Percentiles rank a stretch among this genome's conserved stretches.
Conservation (phyloP, 2,329 filamentous ascomycete species). For the Monilinia fructicola region DNA sequence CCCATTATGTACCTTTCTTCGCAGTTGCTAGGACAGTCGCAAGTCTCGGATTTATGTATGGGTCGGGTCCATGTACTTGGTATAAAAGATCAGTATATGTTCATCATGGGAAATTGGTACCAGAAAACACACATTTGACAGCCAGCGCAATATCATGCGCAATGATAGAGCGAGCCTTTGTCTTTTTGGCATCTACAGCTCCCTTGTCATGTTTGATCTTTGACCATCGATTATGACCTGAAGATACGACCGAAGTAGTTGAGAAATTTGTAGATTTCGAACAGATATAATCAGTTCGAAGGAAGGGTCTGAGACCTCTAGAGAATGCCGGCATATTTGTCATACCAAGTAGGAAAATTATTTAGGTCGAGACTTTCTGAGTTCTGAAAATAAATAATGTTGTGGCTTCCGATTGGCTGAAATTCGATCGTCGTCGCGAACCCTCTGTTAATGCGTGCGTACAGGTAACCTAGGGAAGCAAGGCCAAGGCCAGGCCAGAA, state of each 20-base stretch:
- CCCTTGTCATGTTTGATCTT: conserved; percentile 96
- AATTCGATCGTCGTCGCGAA: conserved; percentile 16
- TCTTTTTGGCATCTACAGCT: conserved; percentile 78
- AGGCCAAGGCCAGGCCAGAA: conserved; percentile 17
- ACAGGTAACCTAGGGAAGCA: conserved; percentile 17
- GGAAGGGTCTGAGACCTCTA: conserved; percentile 33
- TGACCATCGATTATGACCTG: conserved; percentile 91
- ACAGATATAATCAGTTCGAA: conserved; percentile 30
- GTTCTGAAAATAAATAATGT: conserved; percentile 21
- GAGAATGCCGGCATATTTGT: conserved; percentile 36
- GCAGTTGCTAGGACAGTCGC: conserved; percentile 70
- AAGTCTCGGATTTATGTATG: conserved; percentile 72
- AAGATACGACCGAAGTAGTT: conserved; percentile 46
- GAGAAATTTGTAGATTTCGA: conserved; percentile 44
- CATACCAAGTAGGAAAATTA: conserved; percentile 7
- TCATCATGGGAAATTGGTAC: conserved; percentile 12
- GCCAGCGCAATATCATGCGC: conserved; percentile 71
- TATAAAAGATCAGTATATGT: conserved; percentile 25
- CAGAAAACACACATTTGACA: conserved; percentile 62
- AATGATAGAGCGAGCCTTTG: conserved; percentile 65
- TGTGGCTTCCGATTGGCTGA: conserved; percentile 23
- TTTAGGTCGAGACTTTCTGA: not conserved
- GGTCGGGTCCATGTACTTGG: conserved; percentile 72
- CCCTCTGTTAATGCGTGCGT: conserved; percentile 13
- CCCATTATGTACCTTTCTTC: conserved; percentile 63